Percentiles rank a stretch among this genome's conserved stretches.
Evolutionary conservation across 345 rosid genomes (phyloP).

Genomic region (Eucalyptus sideroxylon): DNA sequence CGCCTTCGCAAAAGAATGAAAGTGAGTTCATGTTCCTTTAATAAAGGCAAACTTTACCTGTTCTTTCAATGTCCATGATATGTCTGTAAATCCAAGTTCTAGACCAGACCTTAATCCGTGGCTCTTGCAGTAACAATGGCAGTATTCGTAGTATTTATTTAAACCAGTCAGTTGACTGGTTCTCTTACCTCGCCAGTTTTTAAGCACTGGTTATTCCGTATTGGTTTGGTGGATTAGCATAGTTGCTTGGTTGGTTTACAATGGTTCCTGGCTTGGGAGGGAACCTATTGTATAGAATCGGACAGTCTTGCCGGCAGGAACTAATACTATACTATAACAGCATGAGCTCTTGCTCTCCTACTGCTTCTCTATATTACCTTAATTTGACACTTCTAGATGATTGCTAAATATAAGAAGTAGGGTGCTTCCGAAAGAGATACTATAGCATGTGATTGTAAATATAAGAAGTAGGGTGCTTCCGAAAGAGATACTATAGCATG

Average conservation of each 20-base stretch:
- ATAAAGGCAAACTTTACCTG: neutral
- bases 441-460: neutral
- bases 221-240: neutral
- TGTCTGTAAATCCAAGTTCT: neutral
- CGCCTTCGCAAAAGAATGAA: constrained; percentile 42
- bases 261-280: neutral
- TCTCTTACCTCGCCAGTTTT: neutral
- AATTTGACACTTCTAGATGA: neutral
- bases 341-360: neutral
- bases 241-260: neutral
- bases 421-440: neutral
- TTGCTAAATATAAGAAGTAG: neutral
- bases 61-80: neutral
- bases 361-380: neutral
- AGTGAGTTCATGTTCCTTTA: constrained; percentile 21
- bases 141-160: neutral
- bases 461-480: neutral
- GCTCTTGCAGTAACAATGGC: neutral
- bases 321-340: neutral
- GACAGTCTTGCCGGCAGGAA: neutral
- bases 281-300: neutral
- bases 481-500: neutral
- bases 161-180: neutral
- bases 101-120: neutral
- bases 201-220: neutral